These are phyloP conservation scores for Triticum aestivum DNA, from an alignment of 176 grass and related monocot species.

Conservation along the genomic window IWGSC_CS_RefSeq_v2.1 NC_057798.1:534794695-534795194, in stretches of 20 bases:
- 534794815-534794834: slow-evolving; percentile 32
- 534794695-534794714: slow-evolving; percentile 44
- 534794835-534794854: slow-evolving; percentile 3
- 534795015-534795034: too few relatives aligned
- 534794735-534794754: slow-evolving; percentile 34
- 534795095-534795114: neutral
- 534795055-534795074: too few relatives aligned
- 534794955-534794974: neutral
- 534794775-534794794: neutral
- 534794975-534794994: neutral
- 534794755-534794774: slow-evolving; percentile 24
- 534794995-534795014: neutral
- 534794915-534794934: slow-evolving; percentile 45
- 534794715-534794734: slow-evolving; percentile 25
- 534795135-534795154: neutral
- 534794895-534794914: slow-evolving; percentile 41
- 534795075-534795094: too few relatives aligned
- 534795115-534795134: neutral
- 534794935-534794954: slow-evolving; percentile 6
- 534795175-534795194: neutral
- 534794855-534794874: slow-evolving; percentile 41
- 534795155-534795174: neutral
- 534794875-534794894: slow-evolving; percentile 22
- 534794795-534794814: slow-evolving; percentile 30
- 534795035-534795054: neutral